Conservation (phyloP, 768 basidiomycete species). For the Crassisporium funariophilum region DNA sequence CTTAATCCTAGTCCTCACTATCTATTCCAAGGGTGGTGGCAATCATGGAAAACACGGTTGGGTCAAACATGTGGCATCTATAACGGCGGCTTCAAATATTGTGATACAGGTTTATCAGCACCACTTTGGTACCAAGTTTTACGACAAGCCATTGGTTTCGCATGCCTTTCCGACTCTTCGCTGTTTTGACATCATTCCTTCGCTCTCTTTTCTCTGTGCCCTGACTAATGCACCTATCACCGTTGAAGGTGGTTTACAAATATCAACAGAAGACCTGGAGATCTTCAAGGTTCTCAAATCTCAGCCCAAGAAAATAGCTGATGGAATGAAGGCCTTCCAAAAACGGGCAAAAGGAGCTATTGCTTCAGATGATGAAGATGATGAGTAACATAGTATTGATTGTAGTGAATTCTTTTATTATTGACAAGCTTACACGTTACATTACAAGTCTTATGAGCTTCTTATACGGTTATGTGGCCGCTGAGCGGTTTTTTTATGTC, state of each 20-base stretch:
- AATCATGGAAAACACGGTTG: conserved; percentile 2
- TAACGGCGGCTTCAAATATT: conserved; percentile 1
- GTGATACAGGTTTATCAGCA: background rate
- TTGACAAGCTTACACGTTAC: too few species aligned
- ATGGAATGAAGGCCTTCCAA: too few species aligned
- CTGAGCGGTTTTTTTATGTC: too few species aligned
- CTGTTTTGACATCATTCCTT: conserved; percentile 3
- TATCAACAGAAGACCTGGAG: conserved; percentile 12
- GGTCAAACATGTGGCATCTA: background rate
- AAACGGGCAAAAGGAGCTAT: too few species aligned
- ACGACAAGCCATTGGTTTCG: background rate
- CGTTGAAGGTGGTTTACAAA: background rate
- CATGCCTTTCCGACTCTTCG: background rate
- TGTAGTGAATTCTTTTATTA: too few species aligned
- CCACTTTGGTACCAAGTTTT: background rate
- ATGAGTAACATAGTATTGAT: too few species aligned
- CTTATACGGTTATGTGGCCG: too few species aligned
- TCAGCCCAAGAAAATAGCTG: too few species aligned
- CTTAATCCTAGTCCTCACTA: background rate
- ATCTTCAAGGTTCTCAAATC: too few species aligned
- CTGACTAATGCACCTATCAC: conserved; percentile 12
- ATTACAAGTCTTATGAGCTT: too few species aligned
- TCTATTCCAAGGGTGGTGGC: conserved; percentile 1
- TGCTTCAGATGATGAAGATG: too few species aligned
- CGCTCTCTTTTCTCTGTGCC: background rate